Evolutionary conservation across 2,329 filamentous ascomycete genomes (phyloP), one percentile per base, ranked within the genome.

Genomic region (Pseudogymnoascus sp.): DNA sequence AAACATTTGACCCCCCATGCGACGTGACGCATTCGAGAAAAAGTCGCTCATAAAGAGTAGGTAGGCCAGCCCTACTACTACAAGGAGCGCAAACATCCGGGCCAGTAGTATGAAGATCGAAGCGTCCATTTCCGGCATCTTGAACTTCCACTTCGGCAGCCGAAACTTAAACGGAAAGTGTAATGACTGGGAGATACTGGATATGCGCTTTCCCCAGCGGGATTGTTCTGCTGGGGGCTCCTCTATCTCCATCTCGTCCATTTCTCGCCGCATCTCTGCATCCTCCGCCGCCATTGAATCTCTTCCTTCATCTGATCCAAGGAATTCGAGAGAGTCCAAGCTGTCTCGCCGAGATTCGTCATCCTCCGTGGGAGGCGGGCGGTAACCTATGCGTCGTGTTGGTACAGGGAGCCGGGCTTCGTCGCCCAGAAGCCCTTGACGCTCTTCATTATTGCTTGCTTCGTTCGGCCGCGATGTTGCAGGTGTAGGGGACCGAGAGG

Each of bases 241-340:
- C 70, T 91, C 84, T 43, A 96, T 85, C 69, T 96, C 91, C 82
- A 96, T 87, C 82, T 97, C 89, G 72, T 96, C 86, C 78, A 97
- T 88, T 76, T 95, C 90, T 68, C 88, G 84, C 66, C 90, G 86
- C 69, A 95, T 82, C 66, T 87, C 85, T 34, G 84, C 85, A 60
- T 80, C 79, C 67, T 89, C 82, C 34, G 75, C 73, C 59, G 78
- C 78, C 61, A 74, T 72, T 40, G 81, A 76, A 72, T 82, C 75
- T 75, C 84, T 78, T 73, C 75, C 60, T 79, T 79, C 65, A 83
- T 84, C 59, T 78, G 82, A 67, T 80, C 78, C 64, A 78, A 87
- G 67, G 81, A 77, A 75, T 77, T 69, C 69, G 64, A 71, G 70
- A 42, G 72, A 70, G 43, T 75, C 70, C 40, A 71, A 66, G 61